Evolutionary conservation across 768 basidiomycete genomes (phyloP), one percentile per base, ranked within the genome.

Genomic region (Pseudohyphozyma bogoriensis): DNA sequence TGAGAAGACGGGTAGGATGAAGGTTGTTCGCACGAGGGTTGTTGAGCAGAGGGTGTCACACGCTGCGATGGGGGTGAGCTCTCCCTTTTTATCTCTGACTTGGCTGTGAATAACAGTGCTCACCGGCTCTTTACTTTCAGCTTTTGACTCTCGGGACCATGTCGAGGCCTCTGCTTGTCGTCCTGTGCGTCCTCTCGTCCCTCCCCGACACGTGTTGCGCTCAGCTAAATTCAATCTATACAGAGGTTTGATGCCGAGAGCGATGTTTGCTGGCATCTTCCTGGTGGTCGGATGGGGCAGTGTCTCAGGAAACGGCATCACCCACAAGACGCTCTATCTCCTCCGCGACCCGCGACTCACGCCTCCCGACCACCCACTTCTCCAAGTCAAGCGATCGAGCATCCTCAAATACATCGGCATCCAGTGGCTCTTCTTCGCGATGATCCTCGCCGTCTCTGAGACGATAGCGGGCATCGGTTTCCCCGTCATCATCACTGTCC

Each of bases 41-140:
- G 86, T 95, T 6, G 91, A 96, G 71, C 91, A 95, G 74, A 80
- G 91, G n/a, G 82, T 89, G 15, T 92, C 89, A 11, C 92, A 95
- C 71, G 78, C 95, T 24, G 85, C 83, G 87, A 95, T 72, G 89
- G 92, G 26, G 73, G 81, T 16, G 73, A 89, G 36, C 87, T 82
- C 3, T 2, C 6, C 11, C 40, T 53, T 22, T n/a, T n/a, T n/a
- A 49, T 44, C 47, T 52, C 1, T 29, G n/a, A n/a, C 24, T 28
- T 24, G 32, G 32, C 20, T 28, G 35, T 26, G 9, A 20, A 1
- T 26, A 22, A 1, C 50, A 39, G n/a, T 13, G 26, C 45, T 54
- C 32, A 9, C n/a, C n/a, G n/a, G n/a, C n/a, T n/a, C n/a, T n/a
- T n/a, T n/a, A n/a, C n/a, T n/a, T 26, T 1, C 56, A 59, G 53